Percentiles rank a stretch among this genome's conserved stretches.
Conservation (phyloP, 176 grass and related monocot species). For the Puya raimondii region DNA sequence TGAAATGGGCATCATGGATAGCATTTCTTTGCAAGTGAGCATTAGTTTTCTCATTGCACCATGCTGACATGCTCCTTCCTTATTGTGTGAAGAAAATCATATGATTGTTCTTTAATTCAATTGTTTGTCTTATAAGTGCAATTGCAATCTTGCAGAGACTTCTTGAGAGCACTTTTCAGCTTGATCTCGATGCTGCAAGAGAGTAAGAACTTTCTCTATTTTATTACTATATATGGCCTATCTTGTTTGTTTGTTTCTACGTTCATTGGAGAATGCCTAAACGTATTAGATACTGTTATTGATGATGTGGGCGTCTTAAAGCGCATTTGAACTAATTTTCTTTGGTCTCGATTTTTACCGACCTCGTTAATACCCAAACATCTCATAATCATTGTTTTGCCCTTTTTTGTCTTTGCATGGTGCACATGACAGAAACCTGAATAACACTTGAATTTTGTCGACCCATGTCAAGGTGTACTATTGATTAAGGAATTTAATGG, state of each 20-base stretch:
- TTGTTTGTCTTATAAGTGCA: conserved; percentile 4
- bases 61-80: too few relatives aligned
- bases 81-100: neutral
- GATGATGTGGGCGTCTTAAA: neutral
- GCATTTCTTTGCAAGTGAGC: conserved; percentile 67
- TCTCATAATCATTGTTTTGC: neutral
- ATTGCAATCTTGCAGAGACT: conserved; percentile 55
- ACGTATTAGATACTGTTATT: neutral
- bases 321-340: neutral
- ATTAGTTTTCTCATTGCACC: neutral
- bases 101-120: neutral
- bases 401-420: neutral
- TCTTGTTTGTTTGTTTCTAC: neutral
- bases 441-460: neutral
- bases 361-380: neutral
- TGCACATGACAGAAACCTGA: neutral
- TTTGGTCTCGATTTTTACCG: neutral
- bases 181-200: conserved; percentile 76
- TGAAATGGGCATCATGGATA: conserved; percentile 57
- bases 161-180: conserved; percentile 70
- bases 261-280: conserved; percentile 4
- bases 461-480: neutral
- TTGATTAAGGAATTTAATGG: neutral
- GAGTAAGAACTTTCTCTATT: conserved; percentile 42
- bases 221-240: neutral